phyloP scores from a whole-genome alignment of 768 basidiomycete species.

The Pisolithus marmoratus region DNA sequence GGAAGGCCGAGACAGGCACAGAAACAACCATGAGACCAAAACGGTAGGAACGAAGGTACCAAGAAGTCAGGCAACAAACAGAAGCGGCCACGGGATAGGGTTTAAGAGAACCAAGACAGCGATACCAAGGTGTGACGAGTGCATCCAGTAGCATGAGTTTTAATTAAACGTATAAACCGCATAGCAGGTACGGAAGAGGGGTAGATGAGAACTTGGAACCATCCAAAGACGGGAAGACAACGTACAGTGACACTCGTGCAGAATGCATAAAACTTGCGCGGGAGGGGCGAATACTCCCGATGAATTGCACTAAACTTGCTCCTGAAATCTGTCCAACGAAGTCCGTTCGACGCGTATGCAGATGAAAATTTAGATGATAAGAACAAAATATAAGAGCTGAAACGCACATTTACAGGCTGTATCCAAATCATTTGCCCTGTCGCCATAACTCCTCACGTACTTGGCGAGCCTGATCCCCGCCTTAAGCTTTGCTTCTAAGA shows the following conservation, averaged over 20 bases:
- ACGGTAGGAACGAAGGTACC: not conserved
- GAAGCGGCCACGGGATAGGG: not conserved
- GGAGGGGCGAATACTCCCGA: constrained; percentile 66
- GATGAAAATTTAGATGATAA: not conserved
- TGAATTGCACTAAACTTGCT: constrained; percentile 74
- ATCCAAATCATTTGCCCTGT: constrained; percentile 64
- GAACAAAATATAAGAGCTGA: not conserved
- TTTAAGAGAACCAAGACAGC: not conserved
- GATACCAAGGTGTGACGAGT: not conserved
- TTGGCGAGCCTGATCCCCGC: constrained; percentile 59
- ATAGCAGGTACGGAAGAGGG: no score
- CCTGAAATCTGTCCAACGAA: constrained; percentile 46
- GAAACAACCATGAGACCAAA: not conserved
- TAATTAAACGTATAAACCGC: not conserved
- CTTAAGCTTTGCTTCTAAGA: constrained; percentile 58
- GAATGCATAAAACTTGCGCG: constrained; percentile 73
- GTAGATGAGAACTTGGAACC: no score
- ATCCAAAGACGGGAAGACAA: not conserved
- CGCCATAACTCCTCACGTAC: constrained; percentile 67
- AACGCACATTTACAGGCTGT: constrained; percentile 60
- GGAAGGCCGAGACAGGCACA: not conserved
- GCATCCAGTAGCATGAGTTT: not conserved
- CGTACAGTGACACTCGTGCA: constrained; percentile 70
- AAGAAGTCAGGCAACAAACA: not conserved
- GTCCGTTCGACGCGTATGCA: not conserved